Evolutionary conservation across 495 filamentous ascomycete species (phyloP).

Genomic region (Cairneyella variabilis): DNA sequence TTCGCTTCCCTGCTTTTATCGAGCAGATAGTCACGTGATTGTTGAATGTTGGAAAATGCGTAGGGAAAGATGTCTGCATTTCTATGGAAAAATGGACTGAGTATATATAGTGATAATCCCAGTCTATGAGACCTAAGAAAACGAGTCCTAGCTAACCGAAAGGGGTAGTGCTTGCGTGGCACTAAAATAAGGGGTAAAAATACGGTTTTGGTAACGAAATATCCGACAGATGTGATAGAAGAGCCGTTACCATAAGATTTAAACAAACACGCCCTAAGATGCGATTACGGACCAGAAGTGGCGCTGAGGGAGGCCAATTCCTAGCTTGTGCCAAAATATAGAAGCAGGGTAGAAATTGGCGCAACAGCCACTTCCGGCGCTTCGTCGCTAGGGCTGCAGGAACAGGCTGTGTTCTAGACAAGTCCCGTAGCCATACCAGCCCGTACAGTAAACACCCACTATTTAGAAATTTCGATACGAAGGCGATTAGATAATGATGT

Average conservation of each 20-base stretch:
- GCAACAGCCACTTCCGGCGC: background rate
- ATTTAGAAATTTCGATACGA: background rate
- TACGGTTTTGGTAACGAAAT: too few species aligned
- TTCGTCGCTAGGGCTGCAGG: background rate
- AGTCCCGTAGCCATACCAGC: background rate
- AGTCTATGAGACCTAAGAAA: too few species aligned
- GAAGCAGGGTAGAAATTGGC: background rate
- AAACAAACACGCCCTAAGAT: background rate
- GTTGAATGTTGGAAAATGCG: too few species aligned
- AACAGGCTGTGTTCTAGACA: background rate
- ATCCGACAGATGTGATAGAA: background rate
- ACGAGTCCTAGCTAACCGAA: too few species aligned
- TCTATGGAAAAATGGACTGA: too few species aligned
- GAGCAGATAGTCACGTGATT: too few species aligned
- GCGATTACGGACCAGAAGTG: background rate
- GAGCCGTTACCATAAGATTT: background rate
- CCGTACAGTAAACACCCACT: background rate
- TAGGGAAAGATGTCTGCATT: too few species aligned
- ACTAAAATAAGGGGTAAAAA: too few species aligned
- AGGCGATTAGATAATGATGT: background rate
- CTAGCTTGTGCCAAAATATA: background rate
- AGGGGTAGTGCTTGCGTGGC: too few species aligned
- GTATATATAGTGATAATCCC: too few species aligned
- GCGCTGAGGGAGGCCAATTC: background rate
- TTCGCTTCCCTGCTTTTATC: constrained; percentile 1